A percentile compares a stretch with the other conserved stretches of the same genome.
Evolutionary conservation across 2,329 filamentous ascomycete species (phyloP).

Genomic region (Cryphonectria radicalis): DNA sequence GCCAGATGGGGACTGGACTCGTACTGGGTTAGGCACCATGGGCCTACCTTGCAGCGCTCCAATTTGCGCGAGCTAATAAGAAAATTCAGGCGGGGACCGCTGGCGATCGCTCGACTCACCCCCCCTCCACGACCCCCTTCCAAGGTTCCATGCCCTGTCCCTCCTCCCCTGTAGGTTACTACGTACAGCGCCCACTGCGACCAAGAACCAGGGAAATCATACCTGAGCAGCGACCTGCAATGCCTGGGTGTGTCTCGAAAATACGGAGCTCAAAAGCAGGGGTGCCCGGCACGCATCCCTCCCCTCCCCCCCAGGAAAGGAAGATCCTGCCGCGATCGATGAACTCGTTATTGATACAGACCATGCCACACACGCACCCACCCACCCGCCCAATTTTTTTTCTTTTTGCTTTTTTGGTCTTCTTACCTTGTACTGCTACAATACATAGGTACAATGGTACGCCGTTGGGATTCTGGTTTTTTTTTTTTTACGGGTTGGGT

Average conservation of each 20-base stretch:
- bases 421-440: neutral
- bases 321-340: constrained; percentile 9
- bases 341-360: constrained; percentile 8
- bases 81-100: constrained; percentile 5
- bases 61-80: constrained; percentile 25
- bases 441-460: neutral
- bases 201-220: constrained; percentile 2
- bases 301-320: neutral
- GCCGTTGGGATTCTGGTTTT: neutral
- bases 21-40: constrained; percentile 19
- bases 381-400: neutral
- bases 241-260: constrained; percentile 15
- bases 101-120: constrained; percentile 6
- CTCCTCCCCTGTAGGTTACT: neutral
- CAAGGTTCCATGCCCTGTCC: neutral
- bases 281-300: neutral
- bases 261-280: constrained; percentile 7
- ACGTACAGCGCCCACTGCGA: neutral
- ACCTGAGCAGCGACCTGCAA: neutral
- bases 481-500: neutral
- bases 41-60: constrained; percentile 18
- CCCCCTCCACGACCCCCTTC: constrained; percentile 2
- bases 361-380: neutral
- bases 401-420: neutral
- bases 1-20: constrained; percentile 24